Evolutionary conservation across 2,329 filamentous ascomycete species (phyloP).

Genomic region (Trichoderma koningii): DNA sequence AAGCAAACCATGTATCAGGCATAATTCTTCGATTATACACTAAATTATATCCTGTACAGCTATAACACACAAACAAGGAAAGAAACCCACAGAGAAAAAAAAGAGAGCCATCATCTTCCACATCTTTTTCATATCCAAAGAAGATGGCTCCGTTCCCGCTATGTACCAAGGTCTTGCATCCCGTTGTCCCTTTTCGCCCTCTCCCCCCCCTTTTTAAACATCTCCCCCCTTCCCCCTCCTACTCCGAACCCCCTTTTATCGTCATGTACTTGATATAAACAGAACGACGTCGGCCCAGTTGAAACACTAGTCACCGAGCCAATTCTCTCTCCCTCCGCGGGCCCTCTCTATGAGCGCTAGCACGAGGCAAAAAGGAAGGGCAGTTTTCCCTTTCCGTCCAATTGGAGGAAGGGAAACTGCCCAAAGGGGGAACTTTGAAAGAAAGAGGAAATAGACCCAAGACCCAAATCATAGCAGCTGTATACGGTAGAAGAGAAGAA

Average conservation of each 20-base stretch:
- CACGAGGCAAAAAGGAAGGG: neutral
- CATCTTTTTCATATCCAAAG: conserved; percentile 4
- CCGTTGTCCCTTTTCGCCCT: neutral
- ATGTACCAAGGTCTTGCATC: conserved; percentile 18
- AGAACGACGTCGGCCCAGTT: neutral
- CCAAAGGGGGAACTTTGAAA: neutral
- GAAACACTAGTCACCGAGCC: neutral
- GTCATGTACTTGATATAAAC: neutral
- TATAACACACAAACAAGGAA: conserved; percentile 26
- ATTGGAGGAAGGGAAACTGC: neutral
- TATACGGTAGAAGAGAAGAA: conserved; percentile 8
- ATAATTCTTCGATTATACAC: conserved; percentile 33
- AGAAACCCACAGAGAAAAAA: too few relatives aligned
- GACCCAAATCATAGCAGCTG: conserved; percentile 12
- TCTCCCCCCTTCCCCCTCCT: neutral
- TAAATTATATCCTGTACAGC: conserved; percentile 34
- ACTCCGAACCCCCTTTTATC: neutral
- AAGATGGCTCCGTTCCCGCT: conserved; percentile 16
- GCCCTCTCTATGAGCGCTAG: neutral
- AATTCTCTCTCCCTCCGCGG: conserved; percentile 1
- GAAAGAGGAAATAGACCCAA: conserved; percentile 12
- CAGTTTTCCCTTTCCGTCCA: too few relatives aligned
- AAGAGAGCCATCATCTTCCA: conserved; percentile 4
- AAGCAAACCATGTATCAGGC: neutral
- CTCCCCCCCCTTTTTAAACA: neutral